These are phyloP conservation scores for Pyricularia sp. DNA, from an alignment of 2,329 filamentous ascomycete species.

Conservation along the genomic window DNA sequence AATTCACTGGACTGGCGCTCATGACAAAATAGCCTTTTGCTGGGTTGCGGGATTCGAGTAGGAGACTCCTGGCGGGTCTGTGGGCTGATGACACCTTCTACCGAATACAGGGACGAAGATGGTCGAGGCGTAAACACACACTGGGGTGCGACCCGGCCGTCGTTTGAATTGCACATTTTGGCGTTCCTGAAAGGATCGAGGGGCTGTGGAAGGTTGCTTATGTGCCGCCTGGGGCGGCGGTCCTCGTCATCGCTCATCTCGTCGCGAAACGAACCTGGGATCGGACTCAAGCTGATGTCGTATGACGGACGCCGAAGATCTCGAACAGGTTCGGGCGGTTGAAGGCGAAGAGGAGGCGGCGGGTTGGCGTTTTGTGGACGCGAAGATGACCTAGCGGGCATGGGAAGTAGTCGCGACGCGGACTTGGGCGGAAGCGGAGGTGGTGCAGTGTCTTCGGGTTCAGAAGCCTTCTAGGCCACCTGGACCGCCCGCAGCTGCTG, in stretches of 20 bases:
- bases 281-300: constrained; percentile 1
- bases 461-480: constrained; percentile 1
- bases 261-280: not conserved
- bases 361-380: not conserved
- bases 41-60: not conserved
- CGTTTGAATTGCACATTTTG: not conserved
- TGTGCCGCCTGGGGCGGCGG: not conserved
- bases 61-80: not conserved
- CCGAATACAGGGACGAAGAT: not conserved
- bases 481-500: not conserved
- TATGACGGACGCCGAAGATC: constrained; percentile 1
- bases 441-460: not conserved
- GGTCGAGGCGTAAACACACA: not conserved
- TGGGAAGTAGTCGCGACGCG: not conserved
- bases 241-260: constrained; percentile 4
- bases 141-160: not conserved
- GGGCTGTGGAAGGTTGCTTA: not conserved
- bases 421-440: not conserved
- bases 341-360: not conserved
- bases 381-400: not conserved
- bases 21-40: not conserved
- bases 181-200: not conserved
- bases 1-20: not conserved
- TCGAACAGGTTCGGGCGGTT: not conserved
- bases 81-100: not conserved